Base-by-base conservation (phyloP, 305 asterid species). In the Vinca major region DNA sequence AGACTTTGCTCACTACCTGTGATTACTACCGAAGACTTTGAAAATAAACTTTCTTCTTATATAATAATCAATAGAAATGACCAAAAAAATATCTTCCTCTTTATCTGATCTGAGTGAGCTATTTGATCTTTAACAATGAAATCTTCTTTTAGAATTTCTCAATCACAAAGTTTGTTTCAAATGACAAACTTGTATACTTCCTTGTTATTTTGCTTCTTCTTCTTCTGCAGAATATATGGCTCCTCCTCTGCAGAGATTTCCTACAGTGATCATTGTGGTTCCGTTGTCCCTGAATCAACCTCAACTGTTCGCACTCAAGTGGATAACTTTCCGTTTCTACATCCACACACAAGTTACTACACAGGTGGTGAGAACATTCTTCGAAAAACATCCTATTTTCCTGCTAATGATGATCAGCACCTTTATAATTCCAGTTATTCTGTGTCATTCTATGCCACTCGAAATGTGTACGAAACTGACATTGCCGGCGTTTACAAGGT, bases 191-290 rank as follows among this genome's bases (percentile, higher is more conserved):
- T 61, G 55, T 39, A 39, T 64, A 51, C 45, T 37, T 40, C 66
- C 73, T 67, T 51, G 56, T 9, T 64, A 1, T 16, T 63, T 47
- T 7, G 69, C 74, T 19, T 44, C 50, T 0, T 11, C 50, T 0
- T 11, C 73, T 48, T 36, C 64, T 2, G 17, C 19, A 3, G 50
- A 41, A 20, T 62, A 14, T 40, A 33, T 26, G 60, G 57, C 26
- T 57, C 62, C 26, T 57, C 62, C 14, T 5, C 64, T 64, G 44
- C 80, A 45, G 20, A 67, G 17, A 66, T 71, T 69, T 66, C 84
- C 0, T 84, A 86, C 56, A 13, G 16, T n/a, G 72, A 75, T 40
- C 91, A 81, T 11, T 86, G 96, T 65, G 77, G 81, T 55, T 66
- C 85, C 17, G 12, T 77, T 19, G 78, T 89, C 65, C 85, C 96